Conservation (phyloP, 805 yeast species). For the Scheffersomyces ergatensis region DNA sequence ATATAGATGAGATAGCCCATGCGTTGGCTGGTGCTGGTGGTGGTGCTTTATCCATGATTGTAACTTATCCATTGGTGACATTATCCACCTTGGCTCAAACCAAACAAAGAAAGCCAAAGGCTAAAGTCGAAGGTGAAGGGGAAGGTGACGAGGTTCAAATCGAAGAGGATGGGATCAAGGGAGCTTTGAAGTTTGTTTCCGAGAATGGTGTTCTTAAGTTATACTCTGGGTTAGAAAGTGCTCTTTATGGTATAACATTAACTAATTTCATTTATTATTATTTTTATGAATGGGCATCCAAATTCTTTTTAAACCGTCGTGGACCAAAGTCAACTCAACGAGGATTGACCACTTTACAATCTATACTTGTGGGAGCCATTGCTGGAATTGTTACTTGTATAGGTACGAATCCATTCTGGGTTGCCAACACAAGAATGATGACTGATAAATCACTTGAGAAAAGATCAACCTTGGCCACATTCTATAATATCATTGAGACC, state of each 20-base stretch:
- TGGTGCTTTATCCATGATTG: conserved; percentile 81
- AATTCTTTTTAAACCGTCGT: conserved; percentile 32
- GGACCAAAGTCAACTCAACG: conserved; percentile 14
- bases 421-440: conserved; percentile 87
- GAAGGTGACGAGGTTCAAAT: conserved; percentile 3
- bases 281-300: conserved; percentile 74
- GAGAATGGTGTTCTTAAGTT: conserved; percentile 67
- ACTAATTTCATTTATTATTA: conserved; percentile 90
- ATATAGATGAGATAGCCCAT: conserved; percentile 62
- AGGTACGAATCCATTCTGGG: conserved; percentile 90
- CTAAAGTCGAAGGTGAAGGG: not conserved
- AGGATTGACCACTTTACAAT: conserved; percentile 60
- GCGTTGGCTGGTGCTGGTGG: conserved; percentile 96
- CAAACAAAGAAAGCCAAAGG: conserved; percentile 17
- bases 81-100: conserved; percentile 88
- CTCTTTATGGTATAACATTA: conserved; percentile 78
- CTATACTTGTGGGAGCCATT: conserved; percentile 74
- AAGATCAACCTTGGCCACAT: conserved; percentile 50
- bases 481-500: conserved; percentile 59
- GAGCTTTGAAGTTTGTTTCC: conserved; percentile 26
- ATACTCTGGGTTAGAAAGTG: conserved; percentile 85
- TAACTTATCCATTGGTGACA: conserved; percentile 88
- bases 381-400: conserved; percentile 86
- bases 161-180: conserved; percentile 6
- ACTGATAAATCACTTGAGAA: conserved; percentile 40